Percentiles rank a stretch among this genome's conserved stretches.
Conservation (phyloP, 768 basidiomycete genomes). For the Amanita rubescens region DNA sequence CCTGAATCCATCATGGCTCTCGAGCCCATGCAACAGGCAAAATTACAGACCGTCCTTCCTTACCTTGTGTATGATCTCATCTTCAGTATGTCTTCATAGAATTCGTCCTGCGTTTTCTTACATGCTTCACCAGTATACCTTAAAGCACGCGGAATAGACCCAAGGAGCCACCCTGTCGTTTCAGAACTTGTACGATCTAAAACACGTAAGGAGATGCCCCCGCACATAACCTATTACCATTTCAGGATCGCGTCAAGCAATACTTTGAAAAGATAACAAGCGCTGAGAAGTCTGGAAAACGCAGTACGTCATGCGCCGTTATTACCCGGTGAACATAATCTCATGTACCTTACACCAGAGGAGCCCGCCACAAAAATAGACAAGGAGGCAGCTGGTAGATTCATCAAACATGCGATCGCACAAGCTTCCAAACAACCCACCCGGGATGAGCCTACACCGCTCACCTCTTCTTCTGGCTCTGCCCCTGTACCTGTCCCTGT, state of each 20-base stretch:
- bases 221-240: neutral
- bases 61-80: conserved; percentile 80
- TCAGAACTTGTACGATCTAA: conserved; percentile 50
- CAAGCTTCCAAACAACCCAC: conserved; percentile 35
- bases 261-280: conserved; percentile 81
- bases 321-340: conserved; percentile 1
- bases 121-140: conserved; percentile 55
- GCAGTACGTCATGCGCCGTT: conserved; percentile 31
- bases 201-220: neutral
- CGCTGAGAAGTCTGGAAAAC: conserved; percentile 60
- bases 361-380: conserved; percentile 47
- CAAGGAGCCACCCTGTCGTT: conserved; percentile 69
- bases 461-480: conserved; percentile 8
- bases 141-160: conserved; percentile 73
- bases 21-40: conserved; percentile 73
- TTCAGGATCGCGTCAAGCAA: conserved; percentile 63
- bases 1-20: conserved; percentile 58
- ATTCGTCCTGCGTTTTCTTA: neutral
- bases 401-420: conserved; percentile 78
- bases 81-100: conserved; percentile 50
- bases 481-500: conserved; percentile 42
- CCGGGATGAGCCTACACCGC: neutral
- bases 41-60: conserved; percentile 71
- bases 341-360: conserved; percentile 20
- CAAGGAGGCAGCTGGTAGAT: conserved; percentile 71